Evolutionary conservation across 495 filamentous ascomycete species (phyloP).

Genomic region (Podospora comata): DNA sequence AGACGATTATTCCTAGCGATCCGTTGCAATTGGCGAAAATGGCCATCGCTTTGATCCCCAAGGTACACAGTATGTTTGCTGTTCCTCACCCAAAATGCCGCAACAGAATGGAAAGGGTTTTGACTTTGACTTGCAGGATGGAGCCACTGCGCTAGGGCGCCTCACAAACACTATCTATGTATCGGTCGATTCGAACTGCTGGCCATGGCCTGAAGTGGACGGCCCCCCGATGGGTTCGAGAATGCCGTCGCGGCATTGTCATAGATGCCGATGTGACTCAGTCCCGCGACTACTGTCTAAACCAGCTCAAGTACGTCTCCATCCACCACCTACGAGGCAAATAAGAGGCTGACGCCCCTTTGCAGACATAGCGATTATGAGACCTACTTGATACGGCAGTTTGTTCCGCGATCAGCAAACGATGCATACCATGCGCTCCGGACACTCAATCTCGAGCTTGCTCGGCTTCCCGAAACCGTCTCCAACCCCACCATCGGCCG

Average conservation of each 20-base stretch:
- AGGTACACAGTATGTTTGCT: not conserved
- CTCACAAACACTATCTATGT: slow-evolving; percentile 12
- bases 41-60: not conserved
- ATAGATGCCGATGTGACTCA: slow-evolving; percentile 36
- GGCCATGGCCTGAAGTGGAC: slow-evolving; percentile 25
- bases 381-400: slow-evolving; percentile 79
- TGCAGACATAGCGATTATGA: slow-evolving; percentile 63
- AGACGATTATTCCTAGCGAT: not conserved
- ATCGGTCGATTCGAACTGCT: slow-evolving; percentile 16
- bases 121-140: slow-evolving; percentile 6
- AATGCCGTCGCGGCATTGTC: slow-evolving; percentile 21
- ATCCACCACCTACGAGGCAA: not conserved
- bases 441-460: slow-evolving; percentile 88
- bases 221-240: slow-evolving; percentile 10
- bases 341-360: not conserved
- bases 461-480: slow-evolving; percentile 81
- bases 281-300: slow-evolving; percentile 48
- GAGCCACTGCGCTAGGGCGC: not conserved
- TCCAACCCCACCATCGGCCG: slow-evolving; percentile 75
- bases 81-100: not conserved
- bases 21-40: not conserved
- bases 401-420: slow-evolving; percentile 67
- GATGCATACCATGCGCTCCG: slow-evolving; percentile 88
- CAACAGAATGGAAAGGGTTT: not conserved
- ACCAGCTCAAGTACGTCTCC: slow-evolving; percentile 44